Conservation (phyloP, 2,329 filamentous ascomycete species). For the Monosporascus sp. region DNA sequence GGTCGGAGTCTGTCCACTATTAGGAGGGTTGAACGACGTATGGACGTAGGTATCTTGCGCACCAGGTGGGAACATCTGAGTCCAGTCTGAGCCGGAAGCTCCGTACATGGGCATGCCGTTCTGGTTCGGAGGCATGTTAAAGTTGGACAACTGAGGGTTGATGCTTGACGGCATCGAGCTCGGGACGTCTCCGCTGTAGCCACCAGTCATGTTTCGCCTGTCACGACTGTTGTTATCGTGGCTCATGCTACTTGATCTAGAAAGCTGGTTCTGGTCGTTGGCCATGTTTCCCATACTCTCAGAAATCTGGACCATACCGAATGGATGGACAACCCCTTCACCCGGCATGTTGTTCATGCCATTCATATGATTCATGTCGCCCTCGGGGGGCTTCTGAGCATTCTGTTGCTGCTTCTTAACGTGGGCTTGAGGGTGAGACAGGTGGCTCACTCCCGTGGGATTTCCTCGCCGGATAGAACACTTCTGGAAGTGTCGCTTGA, state of each 20-base stretch:
- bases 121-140: conserved; percentile 57
- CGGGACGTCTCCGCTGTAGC: conserved; percentile 52
- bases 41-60: conserved; percentile 61
- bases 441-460: conserved; percentile 87
- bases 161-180: conserved; percentile 57
- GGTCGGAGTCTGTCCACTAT: conserved; percentile 64
- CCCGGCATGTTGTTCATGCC: conserved; percentile 53
- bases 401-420: conserved; percentile 72
- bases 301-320: conserved; percentile 50
- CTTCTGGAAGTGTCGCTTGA: conserved; percentile 99
- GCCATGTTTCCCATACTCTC: conserved; percentile 56
- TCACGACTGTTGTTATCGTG: conserved; percentile 51
- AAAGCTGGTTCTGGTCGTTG: conserved; percentile 57
- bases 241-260: conserved; percentile 55
- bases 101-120: conserved; percentile 61
- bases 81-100: conserved; percentile 63
- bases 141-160: conserved; percentile 58
- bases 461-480: conserved; percentile 95
- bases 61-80: conserved; percentile 68
- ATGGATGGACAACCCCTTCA: conserved; percentile 53
- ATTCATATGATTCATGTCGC: conserved; percentile 55
- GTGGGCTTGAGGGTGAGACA: conserved; percentile 88
- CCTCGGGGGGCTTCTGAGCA: conserved; percentile 45
- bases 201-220: conserved; percentile 48
- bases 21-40: conserved; percentile 49